Conservation (phyloP, 225 moss, liverwort and hornwort species). For the Pleurozium schreberi region DNA sequence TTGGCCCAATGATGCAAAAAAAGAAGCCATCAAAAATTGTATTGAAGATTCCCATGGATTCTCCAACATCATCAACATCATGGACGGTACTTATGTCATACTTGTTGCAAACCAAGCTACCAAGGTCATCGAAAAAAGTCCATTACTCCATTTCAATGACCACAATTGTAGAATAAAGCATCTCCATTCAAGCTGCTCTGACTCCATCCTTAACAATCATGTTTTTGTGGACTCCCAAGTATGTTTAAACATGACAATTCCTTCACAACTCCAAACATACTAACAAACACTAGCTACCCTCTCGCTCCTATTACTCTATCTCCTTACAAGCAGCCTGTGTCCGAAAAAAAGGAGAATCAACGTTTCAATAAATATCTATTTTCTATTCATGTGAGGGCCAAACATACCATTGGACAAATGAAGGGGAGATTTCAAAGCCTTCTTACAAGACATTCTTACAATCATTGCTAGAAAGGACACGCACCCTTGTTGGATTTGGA, state of each 20-base stretch:
- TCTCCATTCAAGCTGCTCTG: rapidly evolving
- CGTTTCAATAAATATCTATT: neutral
- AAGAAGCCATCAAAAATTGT: neutral
- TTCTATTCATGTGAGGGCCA: neutral
- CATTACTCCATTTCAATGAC: neutral
- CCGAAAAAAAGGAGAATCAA: neutral
- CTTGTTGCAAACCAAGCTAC: neutral
- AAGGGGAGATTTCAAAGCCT: neutral
- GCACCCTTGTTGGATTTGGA: neutral
- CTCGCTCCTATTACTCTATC: neutral
- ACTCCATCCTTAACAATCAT: rapidly evolving
- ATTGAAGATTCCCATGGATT: neutral
- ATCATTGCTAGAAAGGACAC: rapidly evolving
- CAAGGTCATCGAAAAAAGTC: neutral
- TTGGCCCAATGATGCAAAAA: neutral
- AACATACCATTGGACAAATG: neutral
- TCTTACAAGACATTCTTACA: neutral
- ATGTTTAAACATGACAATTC: neutral
- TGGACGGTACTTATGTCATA: neutral
- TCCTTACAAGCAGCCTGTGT: neutral
- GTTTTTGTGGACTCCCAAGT: neutral
- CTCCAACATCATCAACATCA: rapidly evolving
- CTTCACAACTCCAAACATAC: rapidly evolving
- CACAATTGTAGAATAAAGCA: neutral
- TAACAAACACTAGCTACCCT: neutral